phyloP scores from a whole-genome alignment of 345 rosid species.

The Erucastrum elatum region DNA sequence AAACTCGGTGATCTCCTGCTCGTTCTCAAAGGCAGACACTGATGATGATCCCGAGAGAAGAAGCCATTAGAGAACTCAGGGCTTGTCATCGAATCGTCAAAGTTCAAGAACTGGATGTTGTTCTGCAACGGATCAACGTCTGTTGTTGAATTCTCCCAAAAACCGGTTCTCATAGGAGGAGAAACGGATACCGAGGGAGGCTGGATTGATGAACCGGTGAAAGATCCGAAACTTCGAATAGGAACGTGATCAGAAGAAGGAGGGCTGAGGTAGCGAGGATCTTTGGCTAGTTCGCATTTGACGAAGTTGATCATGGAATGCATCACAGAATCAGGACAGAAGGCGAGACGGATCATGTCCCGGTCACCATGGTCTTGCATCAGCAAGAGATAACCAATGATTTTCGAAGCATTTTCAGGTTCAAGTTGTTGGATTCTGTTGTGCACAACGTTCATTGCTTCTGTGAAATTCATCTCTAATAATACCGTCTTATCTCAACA shows the following conservation, averaged over 20 bases:
- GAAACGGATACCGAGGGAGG: conserved; percentile 7
- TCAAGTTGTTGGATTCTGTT: conserved; percentile 80
- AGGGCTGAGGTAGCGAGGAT: conserved; percentile 16
- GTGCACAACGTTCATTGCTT: conserved; percentile 77
- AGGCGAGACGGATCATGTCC: conserved; percentile 89
- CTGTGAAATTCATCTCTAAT: conserved; percentile 70
- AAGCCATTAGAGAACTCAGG: conserved; percentile 55
- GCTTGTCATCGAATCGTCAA: conserved; percentile 28
- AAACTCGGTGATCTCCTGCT: conserved; percentile 77
- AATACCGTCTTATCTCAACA: conserved; percentile 13
- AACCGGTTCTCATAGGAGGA: conserved; percentile 43
- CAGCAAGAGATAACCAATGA: conserved; percentile 68
- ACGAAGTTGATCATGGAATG: conserved; percentile 61
- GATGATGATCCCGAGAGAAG: conserved; percentile 49
- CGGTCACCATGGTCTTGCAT: conserved; percentile 71
- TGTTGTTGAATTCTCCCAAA: conserved; percentile 52
- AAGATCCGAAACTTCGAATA: conserved; percentile 4
- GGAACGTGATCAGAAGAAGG: conserved; percentile 41
- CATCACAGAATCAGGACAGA: conserved; percentile 67
- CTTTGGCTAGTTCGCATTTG: conserved; percentile 55
- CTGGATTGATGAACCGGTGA: conserved; percentile 5
- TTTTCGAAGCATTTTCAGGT: conserved; percentile 80
- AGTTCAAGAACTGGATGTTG: conserved; percentile 48
- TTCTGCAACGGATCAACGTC: conserved; percentile 48
- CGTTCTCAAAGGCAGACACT: conserved; percentile 47